Evolutionary conservation across 805 yeast species (phyloP).

Genomic region (Brettanomyces sp.): DNA sequence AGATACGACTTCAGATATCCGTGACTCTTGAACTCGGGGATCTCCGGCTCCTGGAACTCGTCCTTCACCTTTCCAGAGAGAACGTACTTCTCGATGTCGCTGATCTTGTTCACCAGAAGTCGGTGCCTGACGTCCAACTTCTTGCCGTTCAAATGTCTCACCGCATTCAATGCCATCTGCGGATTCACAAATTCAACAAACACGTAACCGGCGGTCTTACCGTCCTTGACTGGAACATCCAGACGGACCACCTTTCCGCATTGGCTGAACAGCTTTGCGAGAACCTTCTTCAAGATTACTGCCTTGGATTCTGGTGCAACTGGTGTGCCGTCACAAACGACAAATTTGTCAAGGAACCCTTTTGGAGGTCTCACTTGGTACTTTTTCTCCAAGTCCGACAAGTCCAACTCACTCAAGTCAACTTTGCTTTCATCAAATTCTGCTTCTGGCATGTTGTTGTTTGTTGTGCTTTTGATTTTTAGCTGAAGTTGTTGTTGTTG

Average conservation of each 20-base stretch:
- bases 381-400: slow-evolving; percentile 76
- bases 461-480: too few relatives aligned
- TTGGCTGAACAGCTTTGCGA: slow-evolving; percentile 66
- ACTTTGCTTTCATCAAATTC: slow-evolving; percentile 28
- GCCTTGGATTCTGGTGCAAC: slow-evolving; percentile 85
- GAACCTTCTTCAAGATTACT: slow-evolving; percentile 74
- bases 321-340: slow-evolving; percentile 93
- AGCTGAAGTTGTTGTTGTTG: too few relatives aligned
- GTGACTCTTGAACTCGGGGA: slow-evolving; percentile 64
- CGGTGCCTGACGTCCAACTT: slow-evolving; percentile 92
- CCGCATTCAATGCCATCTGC: slow-evolving; percentile 66
- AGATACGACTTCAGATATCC: slow-evolving; percentile 89
- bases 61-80: slow-evolving; percentile 50
- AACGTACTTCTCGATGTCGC: slow-evolving; percentile 76
- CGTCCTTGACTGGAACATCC: slow-evolving; percentile 71
- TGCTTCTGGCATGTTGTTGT: slow-evolving; percentile 8
- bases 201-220: slow-evolving; percentile 75
- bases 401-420: slow-evolving; percentile 57
- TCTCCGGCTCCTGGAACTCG: slow-evolving; percentile 59
- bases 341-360: slow-evolving; percentile 60
- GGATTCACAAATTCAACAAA: slow-evolving; percentile 73
- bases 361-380: slow-evolving; percentile 51
- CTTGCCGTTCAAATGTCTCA: slow-evolving; percentile 75
- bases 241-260: slow-evolving; percentile 78
- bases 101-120: slow-evolving; percentile 69